phyloP scores from a whole-genome alignment of 495 filamentous ascomycete genomes.

The Neurospora africana region DNA sequence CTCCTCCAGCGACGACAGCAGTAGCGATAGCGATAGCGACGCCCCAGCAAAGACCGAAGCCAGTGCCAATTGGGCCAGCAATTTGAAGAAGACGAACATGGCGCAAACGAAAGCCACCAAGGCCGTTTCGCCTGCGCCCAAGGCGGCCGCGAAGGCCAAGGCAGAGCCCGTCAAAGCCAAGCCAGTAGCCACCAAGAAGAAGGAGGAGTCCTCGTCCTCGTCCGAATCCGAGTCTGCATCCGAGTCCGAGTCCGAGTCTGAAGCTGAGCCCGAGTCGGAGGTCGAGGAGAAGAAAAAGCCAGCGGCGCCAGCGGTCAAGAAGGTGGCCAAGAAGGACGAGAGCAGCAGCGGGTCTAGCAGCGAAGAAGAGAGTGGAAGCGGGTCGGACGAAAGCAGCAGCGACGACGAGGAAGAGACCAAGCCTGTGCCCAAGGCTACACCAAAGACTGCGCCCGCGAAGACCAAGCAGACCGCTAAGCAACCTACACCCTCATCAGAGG shows the following conservation, averaged over 20 bases:
- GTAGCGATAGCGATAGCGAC: constrained; percentile 20
- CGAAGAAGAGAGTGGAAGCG: background rate
- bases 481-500: constrained; percentile 3
- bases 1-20: constrained; percentile 17
- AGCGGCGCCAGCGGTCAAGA: constrained; percentile 1
- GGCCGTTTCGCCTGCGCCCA: background rate
- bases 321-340: constrained; percentile 4
- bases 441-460: constrained; percentile 4
- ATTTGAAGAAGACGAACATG: constrained; percentile 3
- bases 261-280: constrained; percentile 8
- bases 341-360: constrained; percentile 4
- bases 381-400: background rate
- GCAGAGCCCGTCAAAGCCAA: constrained; percentile 2
- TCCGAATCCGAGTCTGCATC: constrained; percentile 17
- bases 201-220: constrained; percentile 1
- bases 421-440: constrained; percentile 4
- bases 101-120: constrained; percentile 3
- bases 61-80: constrained; percentile 6
- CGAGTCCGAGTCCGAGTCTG: constrained; percentile 15
- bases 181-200: constrained; percentile 5
- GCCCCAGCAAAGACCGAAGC: background rate
- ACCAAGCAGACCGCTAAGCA: background rate
- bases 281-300: constrained; percentile 3
- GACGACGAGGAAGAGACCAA: background rate
- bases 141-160: constrained; percentile 3